Base-by-base conservation (phyloP, 495 filamentous ascomycete genomes). In the Parmelia sp. region DNA sequence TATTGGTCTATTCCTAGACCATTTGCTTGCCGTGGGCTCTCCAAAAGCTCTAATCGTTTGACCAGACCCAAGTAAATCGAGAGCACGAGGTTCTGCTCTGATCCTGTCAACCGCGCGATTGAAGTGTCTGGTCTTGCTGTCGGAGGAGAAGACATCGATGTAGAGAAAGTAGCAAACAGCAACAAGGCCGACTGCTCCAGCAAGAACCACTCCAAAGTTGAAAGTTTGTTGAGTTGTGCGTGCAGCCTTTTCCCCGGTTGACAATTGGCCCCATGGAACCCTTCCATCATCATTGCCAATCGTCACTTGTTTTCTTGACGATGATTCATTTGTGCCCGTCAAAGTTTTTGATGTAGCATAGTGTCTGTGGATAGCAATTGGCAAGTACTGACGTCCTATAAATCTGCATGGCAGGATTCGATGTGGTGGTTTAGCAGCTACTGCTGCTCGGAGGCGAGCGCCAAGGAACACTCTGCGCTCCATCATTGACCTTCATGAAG, bases 191-290 rank as follows among this genome's bases (percentile, higher is more conserved):
- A 86, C 81, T 27, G 90, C 74, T 42, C 95, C 94, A 8, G 87
- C 78, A 11, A 93, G 60, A 4, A 97, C 83, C 44, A 96, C 74
- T 62, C 86, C 79, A 37, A 96, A 84, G 78, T 96, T 97, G 74
- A 94, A 86, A 17, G 88, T 86, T 69, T 97, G 94, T 73, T 96
- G 92, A 15, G 91, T 90, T 31, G 93, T 89, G 49, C 95, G 85
- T 58, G 86, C 87, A 10, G 86, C 86, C 72, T 97, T 97, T 74
- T 97, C 92, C 57, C 78, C 72, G 0, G 76, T 73, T 17, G 84
- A 89, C 39, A 98, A 81, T 35, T 92, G 80, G 0, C 78, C 75
- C 94, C 94, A 97, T 47, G 84, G 82, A 15, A 93, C 86, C 70
- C 85, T 80, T 17, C 91, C 90, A 74, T 90, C 84, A 66, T 96